Evolutionary conservation across 495 filamentous ascomycete species (phyloP).

Genomic region (Penicillium longicatenatum): DNA sequence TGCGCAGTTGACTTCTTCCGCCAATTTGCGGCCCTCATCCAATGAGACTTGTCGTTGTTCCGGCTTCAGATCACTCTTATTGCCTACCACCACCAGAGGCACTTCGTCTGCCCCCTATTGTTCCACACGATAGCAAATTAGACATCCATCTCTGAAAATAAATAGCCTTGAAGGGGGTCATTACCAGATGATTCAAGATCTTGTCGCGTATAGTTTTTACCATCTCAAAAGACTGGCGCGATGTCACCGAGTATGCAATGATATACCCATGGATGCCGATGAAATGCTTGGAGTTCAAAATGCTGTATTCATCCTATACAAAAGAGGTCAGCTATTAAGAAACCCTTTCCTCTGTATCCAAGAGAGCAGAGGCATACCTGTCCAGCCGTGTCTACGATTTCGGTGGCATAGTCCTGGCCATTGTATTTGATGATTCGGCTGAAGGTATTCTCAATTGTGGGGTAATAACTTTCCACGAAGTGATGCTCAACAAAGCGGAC

Average conservation of each 20-base stretch:
- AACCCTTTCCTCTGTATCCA: not conserved
- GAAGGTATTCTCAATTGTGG: slow-evolving; percentile 98
- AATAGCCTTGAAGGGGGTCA: slow-evolving; percentile 24
- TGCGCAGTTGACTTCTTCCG: slow-evolving; percentile 84
- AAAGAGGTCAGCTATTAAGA: slow-evolving; percentile 15
- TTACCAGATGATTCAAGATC: slow-evolving; percentile 92
- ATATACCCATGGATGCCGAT: slow-evolving; percentile 99
- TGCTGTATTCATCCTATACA: slow-evolving; percentile 91
- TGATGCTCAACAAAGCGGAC: slow-evolving; percentile 97
- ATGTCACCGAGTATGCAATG: slow-evolving; percentile 94
- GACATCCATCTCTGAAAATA: not conserved
- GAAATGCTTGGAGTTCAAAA: slow-evolving; percentile 97
- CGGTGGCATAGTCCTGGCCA: slow-evolving; percentile 89
- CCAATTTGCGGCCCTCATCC: slow-evolving; percentile 79
- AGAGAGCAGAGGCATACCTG: slow-evolving; percentile 58
- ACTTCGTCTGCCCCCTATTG: slow-evolving; percentile 85
- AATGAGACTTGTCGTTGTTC: slow-evolving; percentile 89
- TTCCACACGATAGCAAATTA: not conserved
- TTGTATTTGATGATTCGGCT: slow-evolving; percentile 91
- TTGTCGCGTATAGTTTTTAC: slow-evolving; percentile 92
- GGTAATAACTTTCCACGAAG: slow-evolving; percentile 99
- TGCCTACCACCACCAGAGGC: slow-evolving; percentile 91
- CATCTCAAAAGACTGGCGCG: slow-evolving; percentile 95
- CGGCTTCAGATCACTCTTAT: slow-evolving; percentile 91
- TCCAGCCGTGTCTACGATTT: slow-evolving; percentile 98